A percentile compares a stretch with the other conserved stretches of the same genome.
Conservation (phyloP, 2,329 filamentous ascomycete species). For the Curvularia eragrostidis region DNA sequence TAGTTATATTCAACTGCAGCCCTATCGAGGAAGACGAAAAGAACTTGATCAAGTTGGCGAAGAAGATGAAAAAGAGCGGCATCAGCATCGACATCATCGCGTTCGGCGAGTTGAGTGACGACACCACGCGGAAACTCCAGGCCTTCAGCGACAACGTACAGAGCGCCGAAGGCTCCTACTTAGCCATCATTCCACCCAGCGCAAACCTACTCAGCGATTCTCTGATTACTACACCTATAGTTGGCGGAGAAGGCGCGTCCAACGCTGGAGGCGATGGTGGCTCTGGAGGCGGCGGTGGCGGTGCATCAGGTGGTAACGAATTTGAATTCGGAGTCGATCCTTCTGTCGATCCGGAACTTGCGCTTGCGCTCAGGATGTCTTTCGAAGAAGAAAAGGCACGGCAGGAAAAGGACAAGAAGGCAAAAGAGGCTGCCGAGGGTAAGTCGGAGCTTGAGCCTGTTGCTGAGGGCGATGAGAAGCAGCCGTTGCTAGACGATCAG, state of each 20-base stretch:
- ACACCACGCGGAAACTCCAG: constrained; percentile 86
- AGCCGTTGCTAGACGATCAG: constrained; percentile 68
- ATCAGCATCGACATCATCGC: constrained; percentile 93
- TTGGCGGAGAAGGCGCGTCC: constrained; percentile 78
- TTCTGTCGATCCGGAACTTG: constrained; percentile 88
- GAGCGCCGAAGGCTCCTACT: constrained; percentile 83
- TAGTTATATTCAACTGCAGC: constrained; percentile 96
- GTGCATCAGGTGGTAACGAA: constrained; percentile 62
- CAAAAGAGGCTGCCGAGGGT: constrained; percentile 72
- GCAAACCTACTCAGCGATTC: constrained; percentile 92
- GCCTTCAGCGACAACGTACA: constrained; percentile 95
- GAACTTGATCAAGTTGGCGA: constrained; percentile 84
- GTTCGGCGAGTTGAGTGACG: constrained; percentile 91
- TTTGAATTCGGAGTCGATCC: constrained; percentile 93
- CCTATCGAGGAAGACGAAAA: constrained; percentile 90
- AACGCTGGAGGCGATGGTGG: constrained; percentile 62
- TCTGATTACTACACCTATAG: constrained; percentile 85
- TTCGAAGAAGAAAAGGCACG: constrained; percentile 97
- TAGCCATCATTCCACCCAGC: constrained; percentile 89
- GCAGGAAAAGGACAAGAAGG: constrained; percentile 82
- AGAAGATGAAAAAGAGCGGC: constrained; percentile 99
- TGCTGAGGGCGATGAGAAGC: constrained; percentile 69
- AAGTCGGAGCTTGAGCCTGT: constrained; percentile 82
- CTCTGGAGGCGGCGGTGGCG: constrained; percentile 61
- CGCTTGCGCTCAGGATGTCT: constrained; percentile 93